Percentiles rank a stretch among this genome's conserved stretches.
These are phyloP conservation scores for Lachancea sp. DNA, from an alignment of 805 yeast genomes.

Conservation along the genomic window DNA sequence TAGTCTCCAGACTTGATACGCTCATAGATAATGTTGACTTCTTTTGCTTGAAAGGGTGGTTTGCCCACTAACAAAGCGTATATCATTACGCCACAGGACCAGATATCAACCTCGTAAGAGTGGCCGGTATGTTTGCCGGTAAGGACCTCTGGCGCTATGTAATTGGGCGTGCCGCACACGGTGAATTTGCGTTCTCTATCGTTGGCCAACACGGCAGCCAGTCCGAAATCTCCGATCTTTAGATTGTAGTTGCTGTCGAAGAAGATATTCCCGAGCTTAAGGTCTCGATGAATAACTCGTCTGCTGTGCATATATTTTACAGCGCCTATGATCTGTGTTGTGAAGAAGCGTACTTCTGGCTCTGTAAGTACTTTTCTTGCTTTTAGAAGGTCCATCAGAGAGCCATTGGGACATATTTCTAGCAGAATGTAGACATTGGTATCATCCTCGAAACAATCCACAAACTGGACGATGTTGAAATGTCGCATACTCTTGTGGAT, in stretches of 20 bases:
- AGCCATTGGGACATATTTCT: conserved; percentile 93
- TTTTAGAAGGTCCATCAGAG: conserved; percentile 86
- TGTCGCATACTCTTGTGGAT: conserved; percentile 88
- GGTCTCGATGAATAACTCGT: conserved; percentile 91
- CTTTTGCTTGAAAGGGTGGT: conserved; percentile 97
- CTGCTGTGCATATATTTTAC: conserved; percentile 86
- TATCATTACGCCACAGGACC: conserved; percentile 98
- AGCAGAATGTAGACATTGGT: conserved; percentile 86
- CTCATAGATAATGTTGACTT: conserved; percentile 86
- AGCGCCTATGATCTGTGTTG: conserved; percentile 93
- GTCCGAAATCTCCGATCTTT: conserved; percentile 95
- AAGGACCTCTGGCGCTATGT: conserved; percentile 95
- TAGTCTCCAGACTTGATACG: conserved; percentile 81
- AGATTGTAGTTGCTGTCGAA: conserved; percentile 90
- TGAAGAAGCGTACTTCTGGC: conserved; percentile 83
- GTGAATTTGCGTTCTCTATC: conserved; percentile 76
- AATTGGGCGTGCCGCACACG: conserved; percentile 97
- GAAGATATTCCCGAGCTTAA: conserved; percentile 92
- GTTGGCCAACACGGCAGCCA: conserved; percentile 86
- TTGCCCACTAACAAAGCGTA: conserved; percentile 88
- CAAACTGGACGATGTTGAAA: conserved; percentile 82
- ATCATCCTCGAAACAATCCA: conserved; percentile 97
- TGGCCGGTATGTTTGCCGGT: conserved; percentile 86
- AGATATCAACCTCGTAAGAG: conserved; percentile 88
- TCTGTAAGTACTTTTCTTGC: conserved; percentile 80